Evolutionary conservation across 2,329 filamentous ascomycete species (phyloP), one percentile per base, ranked within the genome.

Genomic region (Fusarium pseudograminearum): DNA sequence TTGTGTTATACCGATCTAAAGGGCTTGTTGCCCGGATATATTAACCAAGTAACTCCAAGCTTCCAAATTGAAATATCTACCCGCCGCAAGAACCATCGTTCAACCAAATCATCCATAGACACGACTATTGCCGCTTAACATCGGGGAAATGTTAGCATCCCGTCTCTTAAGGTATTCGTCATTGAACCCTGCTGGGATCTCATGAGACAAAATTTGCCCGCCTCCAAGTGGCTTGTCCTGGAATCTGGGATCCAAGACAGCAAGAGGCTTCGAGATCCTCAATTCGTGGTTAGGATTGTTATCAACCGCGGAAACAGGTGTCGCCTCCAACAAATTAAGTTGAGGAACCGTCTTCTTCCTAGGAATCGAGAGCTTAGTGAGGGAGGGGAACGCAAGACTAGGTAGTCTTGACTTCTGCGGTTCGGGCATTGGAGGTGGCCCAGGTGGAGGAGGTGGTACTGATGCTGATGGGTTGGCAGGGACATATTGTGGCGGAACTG

Each of bases 301-400:
- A 2, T 69, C 76, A 2, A 74, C 34, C 0, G 53, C 65, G 6
- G 56, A 58, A 8, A 46, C 34, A 4, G 78, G 77, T 3, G 76
- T 78, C 2, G 78, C 74, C 14, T 50, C 71, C 15, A 77, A 45
- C 2, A 80, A 60, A 5, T 67, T 72, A 18, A 83, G 77, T 16
- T 70, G 82, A 2, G 83, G 81, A 3, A 81, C 81, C 1, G 72
- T 62, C 69, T 83, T 81, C 67, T 81, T 80, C 70, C 80, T 84
- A 0, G 83, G 80, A 14, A 82, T 72, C 0, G 77, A 73, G 0
- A 83, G 72, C 26, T 80, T 80, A 3, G 76, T 76, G 1, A 83
- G 65, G 0, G 82, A 81, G 0, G 83, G 80, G 3, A 82, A 73
- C 1, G 70, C 51, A 10, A 85, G 71, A 0, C 77, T 76, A 0